Evolutionary conservation across 2,329 filamentous ascomycete genomes (phyloP), one percentile per base, ranked within the genome.

Genomic region (Aureobasidium sp.): DNA sequence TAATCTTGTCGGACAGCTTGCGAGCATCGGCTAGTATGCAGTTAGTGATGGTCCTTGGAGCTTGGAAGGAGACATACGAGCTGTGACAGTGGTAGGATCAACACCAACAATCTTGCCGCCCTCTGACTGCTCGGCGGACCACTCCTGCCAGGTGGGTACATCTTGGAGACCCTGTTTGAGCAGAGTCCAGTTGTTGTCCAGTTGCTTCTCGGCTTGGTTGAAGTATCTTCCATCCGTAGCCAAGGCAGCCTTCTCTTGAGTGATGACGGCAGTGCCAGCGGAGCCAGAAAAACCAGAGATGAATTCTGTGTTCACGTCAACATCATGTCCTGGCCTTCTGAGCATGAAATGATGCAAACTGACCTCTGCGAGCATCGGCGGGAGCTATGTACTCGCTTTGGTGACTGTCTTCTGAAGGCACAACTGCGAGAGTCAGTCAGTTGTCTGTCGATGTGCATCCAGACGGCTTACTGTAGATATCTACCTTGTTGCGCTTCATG

Each of bases 151-250:
- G 0, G 93, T 97, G 1, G 91, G 93, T 10, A 97, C 91, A 74
- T 96, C 91, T 71, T 94, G 90, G 51, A 96, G 81, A 6, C 94
- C 94, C 70, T 96, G 91, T 78, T 97, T 99, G 64, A 99, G 79
- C 44, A 99, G 80, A 54, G 84, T 79, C 94, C 94, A 99, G 74
- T 97, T 97, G 69, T 76, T 78, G 73, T 97, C 94, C 34, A 99
- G 84, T 74, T 99, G 91, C 69, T 92, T 90, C 64, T 86, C 80
- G 30, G 94, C 94, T 75, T 99, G 94, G 77, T 96, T 97, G 81
- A 97, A 99, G 76, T 99, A 99, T 66, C 94, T 87, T 34, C 94
- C 94, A 73, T 99, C 94, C 34, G 94, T 99, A 13, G 94, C 91
- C 62, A 99, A 79, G 14, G 91, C 90, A 16, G 94, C 94, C 74